phyloP scores from a whole-genome alignment of 495 filamentous ascomycete genomes.

The Hypoxylon trugodes region DNA sequence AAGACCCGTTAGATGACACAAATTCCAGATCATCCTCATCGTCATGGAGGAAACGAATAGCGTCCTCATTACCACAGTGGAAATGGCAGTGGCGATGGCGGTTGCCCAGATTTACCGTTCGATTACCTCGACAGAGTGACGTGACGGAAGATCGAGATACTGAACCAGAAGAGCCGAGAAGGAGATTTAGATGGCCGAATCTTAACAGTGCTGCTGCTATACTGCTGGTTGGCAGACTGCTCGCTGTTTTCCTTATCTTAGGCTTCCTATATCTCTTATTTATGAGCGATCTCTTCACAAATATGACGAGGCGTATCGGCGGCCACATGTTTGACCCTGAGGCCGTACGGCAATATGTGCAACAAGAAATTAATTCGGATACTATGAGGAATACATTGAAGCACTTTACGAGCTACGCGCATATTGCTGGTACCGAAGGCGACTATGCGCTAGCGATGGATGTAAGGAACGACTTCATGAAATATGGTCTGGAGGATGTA shows the following conservation, averaged over 20 bases:
- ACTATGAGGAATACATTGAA: conserved; percentile 74
- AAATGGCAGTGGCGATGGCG: conserved; percentile 60
- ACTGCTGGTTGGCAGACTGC: conserved; percentile 72
- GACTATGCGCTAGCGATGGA: conserved; percentile 84
- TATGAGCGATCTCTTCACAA: conserved; percentile 78
- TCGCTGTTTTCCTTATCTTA: conserved; percentile 77
- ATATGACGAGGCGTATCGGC: conserved; percentile 60
- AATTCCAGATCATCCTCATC: conserved; percentile 47
- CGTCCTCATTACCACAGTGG: conserved; percentile 56
- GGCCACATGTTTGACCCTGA: conserved; percentile 69
- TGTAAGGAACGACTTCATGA: conserved; percentile 75
- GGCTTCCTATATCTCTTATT: conserved; percentile 83
- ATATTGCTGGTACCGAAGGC: conserved; percentile 90
- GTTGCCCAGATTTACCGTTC: conserved; percentile 54
- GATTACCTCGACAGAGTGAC: conserved; percentile 45
- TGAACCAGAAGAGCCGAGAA: conserved; percentile 30
- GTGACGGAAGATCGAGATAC: conserved; percentile 10
- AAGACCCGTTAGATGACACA: conserved; percentile 68
- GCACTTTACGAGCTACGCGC: conserved; percentile 79
- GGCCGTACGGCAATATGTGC: conserved; percentile 72
- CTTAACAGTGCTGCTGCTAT: conserved; percentile 48
- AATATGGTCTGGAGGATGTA: conserved; percentile 75
- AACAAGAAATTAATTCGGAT: conserved; percentile 69
- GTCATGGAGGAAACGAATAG: conserved; percentile 61
- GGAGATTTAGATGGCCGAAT: conserved; percentile 39